phyloP scores from a whole-genome alignment of 2,329 filamentous ascomycete species.

The Diaporthe citrichinensis region DNA sequence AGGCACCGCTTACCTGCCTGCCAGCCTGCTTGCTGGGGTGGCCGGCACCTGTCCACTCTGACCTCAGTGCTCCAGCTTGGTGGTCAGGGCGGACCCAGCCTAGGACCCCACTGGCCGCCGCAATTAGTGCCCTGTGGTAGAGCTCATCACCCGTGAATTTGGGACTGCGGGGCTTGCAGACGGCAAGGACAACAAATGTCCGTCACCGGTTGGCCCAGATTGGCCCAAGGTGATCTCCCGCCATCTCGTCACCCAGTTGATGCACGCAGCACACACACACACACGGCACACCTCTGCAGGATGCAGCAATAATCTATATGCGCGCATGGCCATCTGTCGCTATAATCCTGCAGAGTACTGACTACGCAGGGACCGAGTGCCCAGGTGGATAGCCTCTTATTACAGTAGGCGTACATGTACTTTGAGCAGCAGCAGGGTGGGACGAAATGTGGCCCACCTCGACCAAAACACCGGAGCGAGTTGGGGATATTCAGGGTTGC shows the following conservation, averaged over 20 bases:
- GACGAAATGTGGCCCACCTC: constrained; percentile 2
- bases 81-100: background rate
- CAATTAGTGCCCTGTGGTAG: constrained; percentile 24
- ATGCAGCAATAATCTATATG: background rate
- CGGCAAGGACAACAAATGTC: constrained; percentile 16
- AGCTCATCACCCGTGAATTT: constrained; percentile 11
- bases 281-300: background rate
- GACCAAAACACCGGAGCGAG: constrained; percentile 6
- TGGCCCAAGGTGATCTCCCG: constrained; percentile 12
- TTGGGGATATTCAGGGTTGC: background rate
- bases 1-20: background rate
- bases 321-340: too few relatives aligned
- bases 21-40: background rate
- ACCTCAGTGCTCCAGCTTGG: background rate
- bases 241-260: background rate
- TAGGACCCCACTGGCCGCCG: background rate
- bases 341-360: background rate
- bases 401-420: background rate
- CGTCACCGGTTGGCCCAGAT: background rate
- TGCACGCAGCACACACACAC: background rate
- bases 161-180: constrained; percentile 35
- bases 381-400: background rate
- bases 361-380: background rate
- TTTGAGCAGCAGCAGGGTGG: constrained; percentile 1
- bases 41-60: background rate